Percentiles rank a stretch among this genome's conserved stretches.
phyloP scores from a whole-genome alignment of 192 early-diverging fungal genomes.

The Paraglomus occultum region DNA sequence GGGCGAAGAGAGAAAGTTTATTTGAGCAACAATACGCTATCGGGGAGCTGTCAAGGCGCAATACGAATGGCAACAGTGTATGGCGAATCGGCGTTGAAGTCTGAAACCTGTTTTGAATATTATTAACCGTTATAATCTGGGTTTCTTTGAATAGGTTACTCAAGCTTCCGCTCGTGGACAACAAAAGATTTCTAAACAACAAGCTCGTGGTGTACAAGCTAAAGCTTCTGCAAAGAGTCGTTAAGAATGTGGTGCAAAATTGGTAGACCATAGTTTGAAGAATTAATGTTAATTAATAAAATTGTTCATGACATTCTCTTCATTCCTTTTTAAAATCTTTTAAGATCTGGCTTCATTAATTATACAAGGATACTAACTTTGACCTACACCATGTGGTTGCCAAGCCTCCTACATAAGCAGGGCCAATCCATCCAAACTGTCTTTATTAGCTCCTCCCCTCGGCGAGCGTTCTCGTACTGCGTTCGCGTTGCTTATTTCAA shows the following conservation, averaged over 20 bases:
- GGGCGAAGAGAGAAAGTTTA: background rate
- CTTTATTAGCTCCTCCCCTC: no score
- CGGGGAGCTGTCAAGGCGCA: background rate
- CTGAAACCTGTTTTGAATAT: background rate
- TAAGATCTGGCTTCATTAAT: no score
- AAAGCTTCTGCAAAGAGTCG: slow-evolving; percentile 81
- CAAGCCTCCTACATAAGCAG: no score
- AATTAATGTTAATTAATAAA: no score
- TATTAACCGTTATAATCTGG: slow-evolving; percentile 22
- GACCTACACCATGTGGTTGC: no score
- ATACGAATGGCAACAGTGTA: background rate
- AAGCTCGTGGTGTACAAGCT: slow-evolving; percentile 73
- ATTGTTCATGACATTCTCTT: no score
- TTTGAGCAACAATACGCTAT: background rate
- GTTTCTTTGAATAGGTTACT: slow-evolving; percentile 41
- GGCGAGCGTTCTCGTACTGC: no score
- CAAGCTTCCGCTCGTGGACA: slow-evolving; percentile 45
- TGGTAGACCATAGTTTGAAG: background rate
- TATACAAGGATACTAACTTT: no score
- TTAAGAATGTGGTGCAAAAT: slow-evolving; percentile 47
- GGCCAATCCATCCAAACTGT: no score
- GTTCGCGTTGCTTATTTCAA: no score
- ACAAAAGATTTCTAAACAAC: slow-evolving; percentile 80
- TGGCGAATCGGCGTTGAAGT: background rate
- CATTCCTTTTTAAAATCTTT: no score